Conservation (phyloP, 257 asterid species). For the Salvia rosmarinus region DNA sequence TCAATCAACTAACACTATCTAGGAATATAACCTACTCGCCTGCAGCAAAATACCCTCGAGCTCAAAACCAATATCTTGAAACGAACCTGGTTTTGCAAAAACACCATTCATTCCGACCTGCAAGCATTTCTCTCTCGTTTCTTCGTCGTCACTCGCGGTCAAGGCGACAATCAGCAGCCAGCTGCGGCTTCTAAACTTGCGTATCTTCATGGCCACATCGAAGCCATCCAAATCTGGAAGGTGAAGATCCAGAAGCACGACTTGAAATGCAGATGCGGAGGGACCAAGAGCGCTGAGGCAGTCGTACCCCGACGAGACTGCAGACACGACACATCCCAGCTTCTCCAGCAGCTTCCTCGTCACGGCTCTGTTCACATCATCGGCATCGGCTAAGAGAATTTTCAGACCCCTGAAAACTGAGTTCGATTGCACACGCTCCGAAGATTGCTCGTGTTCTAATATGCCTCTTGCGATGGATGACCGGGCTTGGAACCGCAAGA, state of each 20-base stretch:
- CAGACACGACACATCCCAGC: constrained; percentile 70
- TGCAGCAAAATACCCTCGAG: constrained; percentile 58
- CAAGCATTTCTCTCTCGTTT: constrained; percentile 55
- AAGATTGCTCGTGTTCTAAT: constrained; percentile 55
- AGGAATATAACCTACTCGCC: constrained; percentile 46
- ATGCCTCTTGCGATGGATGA: constrained; percentile 45
- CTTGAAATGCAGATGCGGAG: constrained; percentile 43
- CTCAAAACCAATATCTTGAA: constrained; percentile 66
- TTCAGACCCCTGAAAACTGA: constrained; percentile 65
- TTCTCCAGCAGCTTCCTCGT: constrained; percentile 78
- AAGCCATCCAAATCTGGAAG: constrained; percentile 80
- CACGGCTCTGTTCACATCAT: constrained; percentile 74
- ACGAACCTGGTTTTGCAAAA: constrained; percentile 66
- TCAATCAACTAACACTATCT: constrained; percentile 21
- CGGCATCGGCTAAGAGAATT: constrained; percentile 76
- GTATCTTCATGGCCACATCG: constrained; percentile 66
- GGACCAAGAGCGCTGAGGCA: constrained; percentile 68
- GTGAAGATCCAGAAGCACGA: constrained; percentile 82
- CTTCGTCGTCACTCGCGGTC: constrained; percentile 60
- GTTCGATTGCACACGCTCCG: constrained; percentile 50
- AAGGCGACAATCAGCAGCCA: constrained; percentile 78
- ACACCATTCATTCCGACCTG: constrained; percentile 80
- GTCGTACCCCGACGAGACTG: constrained; percentile 78
- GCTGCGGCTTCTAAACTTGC: constrained; percentile 61
- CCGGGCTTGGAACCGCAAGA: constrained; percentile 61